phyloP scores from a whole-genome alignment of 305 asterid genomes.

The Solanum hybrid region DNA sequence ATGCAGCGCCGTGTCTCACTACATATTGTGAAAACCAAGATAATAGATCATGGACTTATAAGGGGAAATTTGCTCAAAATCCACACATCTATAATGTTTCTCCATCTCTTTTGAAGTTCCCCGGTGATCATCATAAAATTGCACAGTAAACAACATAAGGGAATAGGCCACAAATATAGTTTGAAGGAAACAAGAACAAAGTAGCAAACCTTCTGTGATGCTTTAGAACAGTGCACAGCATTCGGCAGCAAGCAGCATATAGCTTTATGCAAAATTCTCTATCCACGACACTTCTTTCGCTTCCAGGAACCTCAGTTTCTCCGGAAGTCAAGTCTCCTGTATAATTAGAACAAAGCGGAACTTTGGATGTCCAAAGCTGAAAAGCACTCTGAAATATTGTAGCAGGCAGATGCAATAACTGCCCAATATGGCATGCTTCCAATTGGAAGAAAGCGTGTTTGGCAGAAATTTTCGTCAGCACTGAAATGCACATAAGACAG shows the following conservation, averaged over 20 bases:
- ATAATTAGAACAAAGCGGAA: constrained; percentile 6
- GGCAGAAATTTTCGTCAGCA: constrained; percentile 57
- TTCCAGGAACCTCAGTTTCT: constrained; percentile 10
- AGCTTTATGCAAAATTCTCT: constrained; percentile 44
- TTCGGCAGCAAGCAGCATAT: constrained; percentile 72
- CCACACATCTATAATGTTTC: background rate
- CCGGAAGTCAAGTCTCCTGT: background rate
- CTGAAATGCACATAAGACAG: constrained; percentile 60
- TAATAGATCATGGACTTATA: constrained; percentile 6
- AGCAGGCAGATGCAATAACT: constrained; percentile 67
- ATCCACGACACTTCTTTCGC: constrained; percentile 26
- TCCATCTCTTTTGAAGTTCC: background rate
- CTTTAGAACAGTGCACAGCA: constrained; percentile 66
- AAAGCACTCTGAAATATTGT: constrained; percentile 60
- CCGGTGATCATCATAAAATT: background rate
- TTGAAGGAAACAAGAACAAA: background rate
- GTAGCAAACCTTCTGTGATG: constrained; percentile 57
- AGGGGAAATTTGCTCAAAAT: background rate
- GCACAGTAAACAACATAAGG: background rate
- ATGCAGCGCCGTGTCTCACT: constrained; percentile 59
- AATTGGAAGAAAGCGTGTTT: constrained; percentile 48
- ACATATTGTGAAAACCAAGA: constrained; percentile 9
- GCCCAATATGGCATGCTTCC: constrained; percentile 53
- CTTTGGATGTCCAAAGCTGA: constrained; percentile 36
- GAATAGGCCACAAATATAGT: background rate